Base-by-base conservation (phyloP, 2,329 filamentous ascomycete species). In the Ophiocordyceps robertsii region DNA sequence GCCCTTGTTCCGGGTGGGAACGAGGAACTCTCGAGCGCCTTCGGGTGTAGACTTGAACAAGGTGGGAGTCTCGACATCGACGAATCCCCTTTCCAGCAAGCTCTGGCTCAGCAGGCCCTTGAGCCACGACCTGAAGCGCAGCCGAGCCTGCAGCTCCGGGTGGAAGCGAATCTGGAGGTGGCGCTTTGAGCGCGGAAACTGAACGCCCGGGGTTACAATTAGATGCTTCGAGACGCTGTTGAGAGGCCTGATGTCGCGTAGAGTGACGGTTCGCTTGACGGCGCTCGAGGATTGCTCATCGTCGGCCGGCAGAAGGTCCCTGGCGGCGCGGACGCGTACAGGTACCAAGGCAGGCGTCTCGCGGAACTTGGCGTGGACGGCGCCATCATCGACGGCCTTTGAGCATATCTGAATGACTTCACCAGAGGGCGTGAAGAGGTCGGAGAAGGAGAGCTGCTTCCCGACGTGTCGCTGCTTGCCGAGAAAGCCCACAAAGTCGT, bases 21-120 rank as follows among this genome's bases (percentile, higher is more conserved):
- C 90, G 6, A 98, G 62, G 48, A 98, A 98, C 59, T 98, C 92
- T 39, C 90, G 74, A 1, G 92, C 93, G 1, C 92, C 92, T 64
- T 98, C 92, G 0, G 92, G 87, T 0, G 92, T 98, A 0, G 92
- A 95, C 61, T 96, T 98, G 74, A 98, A 98, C 1, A 98, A 72
- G 4, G 95, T 67, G 0, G 92, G 92, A 0, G 92, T 98, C 59
- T 98, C 92, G 29, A 96, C 75, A 51, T 96, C 84, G 12, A 74
- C 67, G 53, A 89, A 90, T 1, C 69, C 72, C 24, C 70, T 67
- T 6, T 68, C 59, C 14, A 71, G 66, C 29, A 88, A 68, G 9
- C 68, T 55, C 38, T 72, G 69, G 47, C 69, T 77, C 29, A 69
- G 62, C 44, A 69, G 68, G 5, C 66, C 68, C 32, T 63, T 68